Percentiles rank a stretch among this genome's conserved stretches.
Conservation (phyloP, 257 asterid genomes). For the Fraxinus cuspidata region DNA sequence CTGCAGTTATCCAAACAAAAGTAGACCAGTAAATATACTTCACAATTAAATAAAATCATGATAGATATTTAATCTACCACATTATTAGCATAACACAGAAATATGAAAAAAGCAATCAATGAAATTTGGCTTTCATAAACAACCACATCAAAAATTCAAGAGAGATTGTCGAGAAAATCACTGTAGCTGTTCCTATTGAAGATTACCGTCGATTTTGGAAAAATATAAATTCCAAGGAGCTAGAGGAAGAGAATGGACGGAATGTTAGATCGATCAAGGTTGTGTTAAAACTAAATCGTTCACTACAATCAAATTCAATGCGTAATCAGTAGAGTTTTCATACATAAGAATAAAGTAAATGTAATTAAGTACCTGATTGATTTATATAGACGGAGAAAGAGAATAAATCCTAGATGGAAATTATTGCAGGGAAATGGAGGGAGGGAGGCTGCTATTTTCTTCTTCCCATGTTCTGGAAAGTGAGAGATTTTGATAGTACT, state of each 20-base stretch:
- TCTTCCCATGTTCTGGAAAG: background rate
- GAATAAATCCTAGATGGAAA: background rate
- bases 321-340: background rate
- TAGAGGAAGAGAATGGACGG: background rate
- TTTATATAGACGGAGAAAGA: background rate
- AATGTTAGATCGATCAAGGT: background rate
- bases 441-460: background rate
- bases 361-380: background rate
- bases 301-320: background rate
- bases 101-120: background rate
- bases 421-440: background rate
- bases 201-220: background rate
- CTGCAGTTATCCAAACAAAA: constrained; percentile 24
- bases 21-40: constrained; percentile 8
- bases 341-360: background rate
- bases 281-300: background rate
- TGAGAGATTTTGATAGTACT: background rate
- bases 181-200: background rate
- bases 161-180: background rate
- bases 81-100: too few species aligned
- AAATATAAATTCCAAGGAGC: background rate
- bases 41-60: constrained; percentile 4
- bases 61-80: background rate
- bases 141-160: background rate
- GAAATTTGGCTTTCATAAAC: background rate